These are phyloP conservation scores for Thymus mandschuricus DNA, from an alignment of 257 asterid genomes.

Conservation along the genomic window DNA sequence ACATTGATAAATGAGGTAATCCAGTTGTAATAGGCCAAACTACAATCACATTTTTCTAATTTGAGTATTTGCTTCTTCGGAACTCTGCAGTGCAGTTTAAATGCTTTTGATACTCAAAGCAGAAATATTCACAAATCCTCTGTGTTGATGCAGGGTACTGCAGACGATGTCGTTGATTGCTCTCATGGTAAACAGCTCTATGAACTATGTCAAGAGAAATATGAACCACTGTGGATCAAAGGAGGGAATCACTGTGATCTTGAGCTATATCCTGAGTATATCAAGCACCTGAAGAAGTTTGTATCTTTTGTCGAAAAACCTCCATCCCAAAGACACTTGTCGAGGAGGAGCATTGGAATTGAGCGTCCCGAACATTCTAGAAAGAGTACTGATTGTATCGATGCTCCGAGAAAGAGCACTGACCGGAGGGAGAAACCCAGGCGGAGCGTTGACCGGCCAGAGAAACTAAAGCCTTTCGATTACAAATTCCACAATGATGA, in stretches of 20 bases:
- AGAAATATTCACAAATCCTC: constrained; percentile 4
- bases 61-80: neutral
- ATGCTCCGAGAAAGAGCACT: constrained; percentile 55
- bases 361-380: constrained; percentile 50
- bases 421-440: constrained; percentile 61
- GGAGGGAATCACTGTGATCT: constrained; percentile 67
- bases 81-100: neutral
- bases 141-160: constrained; percentile 47
- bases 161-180: constrained; percentile 63
- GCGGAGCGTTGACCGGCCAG: constrained; percentile 46
- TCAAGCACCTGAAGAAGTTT: constrained; percentile 60
- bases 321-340: constrained; percentile 42
- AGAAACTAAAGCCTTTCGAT: constrained; percentile 41
- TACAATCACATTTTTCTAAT: neutral
- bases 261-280: constrained; percentile 58
- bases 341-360: constrained; percentile 46
- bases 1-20: neutral
- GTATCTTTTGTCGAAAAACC: constrained; percentile 47
- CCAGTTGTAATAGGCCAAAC: neutral
- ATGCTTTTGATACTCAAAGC: neutral
- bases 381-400: constrained; percentile 43
- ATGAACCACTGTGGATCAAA: constrained; percentile 61
- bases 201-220: constrained; percentile 53
- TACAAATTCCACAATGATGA: constrained; percentile 48
- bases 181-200: constrained; percentile 61